Evolutionary conservation across 192 early-diverging fungal species (phyloP).

Genomic region (Dissophora globulifera): DNA sequence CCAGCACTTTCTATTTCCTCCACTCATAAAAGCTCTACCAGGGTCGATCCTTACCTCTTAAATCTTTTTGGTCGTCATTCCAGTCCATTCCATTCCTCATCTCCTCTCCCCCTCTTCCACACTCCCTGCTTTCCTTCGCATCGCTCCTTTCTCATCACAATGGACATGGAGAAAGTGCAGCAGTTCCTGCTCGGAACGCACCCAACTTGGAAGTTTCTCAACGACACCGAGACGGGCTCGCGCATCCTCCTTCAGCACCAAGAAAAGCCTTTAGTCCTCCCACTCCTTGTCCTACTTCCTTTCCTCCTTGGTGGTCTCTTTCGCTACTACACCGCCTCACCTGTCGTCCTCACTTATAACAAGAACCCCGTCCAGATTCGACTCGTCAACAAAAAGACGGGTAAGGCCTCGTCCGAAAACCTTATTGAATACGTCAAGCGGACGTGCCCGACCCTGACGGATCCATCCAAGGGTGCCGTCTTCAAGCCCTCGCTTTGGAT

Average conservation of each 20-base stretch:
- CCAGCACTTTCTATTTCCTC: no score
- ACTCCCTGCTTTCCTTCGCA: not conserved
- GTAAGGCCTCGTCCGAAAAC: constrained; percentile 16
- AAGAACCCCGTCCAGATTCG: constrained; percentile 20
- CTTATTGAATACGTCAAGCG: constrained; percentile 34
- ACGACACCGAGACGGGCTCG: constrained; percentile 7
- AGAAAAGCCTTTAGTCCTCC: constrained; percentile 15
- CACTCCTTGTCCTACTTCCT: constrained; percentile 24
- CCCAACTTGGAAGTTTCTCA: constrained; percentile 32
- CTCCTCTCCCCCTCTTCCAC: not conserved
- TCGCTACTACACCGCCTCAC: constrained; percentile 18
- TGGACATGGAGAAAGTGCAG: constrained; percentile 44
- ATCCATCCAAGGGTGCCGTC: constrained; percentile 24
- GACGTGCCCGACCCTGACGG: constrained; percentile 46
- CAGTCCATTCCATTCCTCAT: not conserved
- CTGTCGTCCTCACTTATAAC: constrained; percentile 27
- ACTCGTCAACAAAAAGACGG: constrained; percentile 19
- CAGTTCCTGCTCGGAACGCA: constrained; percentile 37
- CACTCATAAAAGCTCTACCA: no score
- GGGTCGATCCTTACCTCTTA: no score
- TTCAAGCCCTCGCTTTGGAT: constrained; percentile 75
- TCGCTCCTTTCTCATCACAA: not conserved
- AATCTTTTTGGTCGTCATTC: no score
- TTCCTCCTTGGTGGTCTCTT: constrained; percentile 26
- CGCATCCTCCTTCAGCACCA: constrained; percentile 4